Evolutionary conservation across 106 monocot genomes (phyloP), one percentile per base, ranked within the genome.

Genomic region (Dioscorea zingiberensis): DNA sequence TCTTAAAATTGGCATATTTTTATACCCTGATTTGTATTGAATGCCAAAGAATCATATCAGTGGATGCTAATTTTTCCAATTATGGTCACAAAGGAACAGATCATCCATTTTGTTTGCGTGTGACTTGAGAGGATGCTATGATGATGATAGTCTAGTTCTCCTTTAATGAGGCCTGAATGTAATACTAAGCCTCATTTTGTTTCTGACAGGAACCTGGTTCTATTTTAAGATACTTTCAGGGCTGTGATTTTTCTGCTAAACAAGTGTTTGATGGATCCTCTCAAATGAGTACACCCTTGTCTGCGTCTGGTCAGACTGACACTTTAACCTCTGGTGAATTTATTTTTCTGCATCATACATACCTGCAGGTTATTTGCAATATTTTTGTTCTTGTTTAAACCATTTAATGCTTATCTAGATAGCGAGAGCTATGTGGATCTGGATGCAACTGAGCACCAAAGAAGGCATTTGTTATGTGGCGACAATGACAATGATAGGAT

Each of bases 161-260:
- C n/a, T n/a, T n/a, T n/a, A n/a, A n/a, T n/a, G 6, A 38, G 38
- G 1, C 38, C 38, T 38, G 38, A 38, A 30, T 6, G 10, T 38
- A 38, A 38, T 38, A 38, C 10, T 6, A 38, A 24, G 27, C 26
- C 48, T 17, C 11, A 29, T 62, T 62, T 25, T 62, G 14, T 30
- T 16, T 21, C 29, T 57, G 30, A 44, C 67, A 79, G 78, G 78
- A 46, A 54, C 46, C 44, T 6, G 23, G 29, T 69, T 78, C 78
- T 16, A 79, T 79, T 67, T 51, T 73, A 25, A 68, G 38, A 23
- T 79, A 58, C 64, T 73, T 73, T 59, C 49, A 63, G 26, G 47
- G 56, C n/a, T 69, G 13, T 29, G 48, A 44, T 69, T 58, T 68
- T 21, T 59, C 49, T 65, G 45, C 64, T 69, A 74, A 73, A 49